Conservation (phyloP, 164 flowering plant genomes). For the Vitis rotundifolia region DNA sequence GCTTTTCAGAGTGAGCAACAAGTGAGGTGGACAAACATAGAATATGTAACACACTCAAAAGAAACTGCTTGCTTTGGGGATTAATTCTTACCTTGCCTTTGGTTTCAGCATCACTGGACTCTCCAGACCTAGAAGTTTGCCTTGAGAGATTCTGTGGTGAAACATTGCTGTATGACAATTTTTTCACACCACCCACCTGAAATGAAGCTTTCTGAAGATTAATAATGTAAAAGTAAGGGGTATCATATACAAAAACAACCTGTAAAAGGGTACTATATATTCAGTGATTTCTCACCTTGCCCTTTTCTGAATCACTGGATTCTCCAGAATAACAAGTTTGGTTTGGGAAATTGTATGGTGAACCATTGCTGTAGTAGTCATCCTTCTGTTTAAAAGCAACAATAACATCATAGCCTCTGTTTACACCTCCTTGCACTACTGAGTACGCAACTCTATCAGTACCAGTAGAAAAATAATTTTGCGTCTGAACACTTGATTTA, state of each 20-base stretch:
- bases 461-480: conserved; percentile 15
- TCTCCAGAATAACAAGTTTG: conserved; percentile 22
- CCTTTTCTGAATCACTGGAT: conserved; percentile 24
- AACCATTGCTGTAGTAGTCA: conserved; percentile 5
- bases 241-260: too few relatives aligned
- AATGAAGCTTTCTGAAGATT: background rate
- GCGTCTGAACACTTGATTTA: conserved; percentile 27
- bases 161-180: background rate
- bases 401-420: conserved; percentile 46
- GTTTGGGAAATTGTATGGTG: conserved; percentile 17
- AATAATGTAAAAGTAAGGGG: background rate
- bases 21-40: too few relatives aligned
- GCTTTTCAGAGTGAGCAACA: background rate
- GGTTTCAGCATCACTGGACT: background rate
- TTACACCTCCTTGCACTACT: conserved; percentile 58
- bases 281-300: conserved; percentile 23
- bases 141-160: background rate
- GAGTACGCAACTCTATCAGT: conserved; percentile 36
- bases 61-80: too few relatives aligned
- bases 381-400: conserved; percentile 57
- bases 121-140: background rate
- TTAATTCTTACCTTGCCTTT: conserved; percentile 13
- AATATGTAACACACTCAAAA: too few relatives aligned
- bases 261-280: background rate
- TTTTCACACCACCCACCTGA: background rate